Base-by-base conservation (phyloP, 192 early-diverging fungal genomes). In the Coemansia sp. region DNA sequence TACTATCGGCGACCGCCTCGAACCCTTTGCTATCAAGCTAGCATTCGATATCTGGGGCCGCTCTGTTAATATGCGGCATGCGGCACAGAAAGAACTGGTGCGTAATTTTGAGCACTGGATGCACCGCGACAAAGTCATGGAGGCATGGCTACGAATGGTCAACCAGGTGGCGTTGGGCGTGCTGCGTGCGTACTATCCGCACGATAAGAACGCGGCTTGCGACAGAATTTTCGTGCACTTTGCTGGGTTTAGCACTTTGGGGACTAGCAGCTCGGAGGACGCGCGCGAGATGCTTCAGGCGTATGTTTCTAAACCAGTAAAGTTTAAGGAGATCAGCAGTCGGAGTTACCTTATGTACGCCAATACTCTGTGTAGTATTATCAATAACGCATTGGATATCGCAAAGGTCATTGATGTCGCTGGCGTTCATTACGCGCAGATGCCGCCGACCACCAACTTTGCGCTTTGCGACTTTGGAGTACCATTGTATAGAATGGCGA, bases 1-100 rank as follows among this genome's bases (percentile, higher is more conserved):
- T 0, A 84, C 68, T 3, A 73, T 84, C 11, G 81, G 81, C 57
- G 76, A 84, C 29, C 73, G 76, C 18, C 76, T 84, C 18, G 81
- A 84, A 44, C 52, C 53, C 40, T 66, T 36, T 7, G 81, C 71
- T 11, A 68, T 84, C 47, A 79, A 84, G 60, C 74, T 84, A 18
- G 65, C 69, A 6, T 64, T 79, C 20, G 81, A 79, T 22, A 71
- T 84, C 8, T 79, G 81, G 81, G 68, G 73, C 41, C 66, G 74
- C 8, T 64, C 52, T 10, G 44, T 44, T 22, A 65, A 40, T 55
- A 72, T 58, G 63, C 18, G 13, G 5, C 61, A 63, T 39, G 44
- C 50, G 9, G 24, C 65, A 2, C 50, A 70, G 33, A 24, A 62
- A 0, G 50, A 66, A 13, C 22, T 72, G 62, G 18, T 80, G 38